Conservation (phyloP, 768 basidiomycete genomes). For the Xerocomus spinulosus region DNA sequence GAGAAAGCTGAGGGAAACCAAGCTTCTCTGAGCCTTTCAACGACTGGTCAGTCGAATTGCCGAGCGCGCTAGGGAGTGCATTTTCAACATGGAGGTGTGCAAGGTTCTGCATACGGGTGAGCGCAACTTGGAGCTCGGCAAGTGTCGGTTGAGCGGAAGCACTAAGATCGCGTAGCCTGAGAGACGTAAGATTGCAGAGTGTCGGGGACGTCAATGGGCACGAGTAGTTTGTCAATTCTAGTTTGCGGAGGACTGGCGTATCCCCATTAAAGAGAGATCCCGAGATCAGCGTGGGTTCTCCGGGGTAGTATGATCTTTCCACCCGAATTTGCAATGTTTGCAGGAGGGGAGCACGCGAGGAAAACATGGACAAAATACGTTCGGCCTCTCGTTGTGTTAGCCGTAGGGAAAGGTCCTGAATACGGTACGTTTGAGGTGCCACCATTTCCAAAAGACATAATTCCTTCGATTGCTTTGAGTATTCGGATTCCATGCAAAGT, state of each 20-base stretch:
- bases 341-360: neutral
- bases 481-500: neutral
- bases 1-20: conserved; percentile 1
- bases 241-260: conserved; percentile 31
- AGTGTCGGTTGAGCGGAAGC: conserved; percentile 20
- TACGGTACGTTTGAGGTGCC: neutral
- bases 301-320: conserved; percentile 11
- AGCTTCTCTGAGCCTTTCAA: neutral
- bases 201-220: conserved; percentile 15
- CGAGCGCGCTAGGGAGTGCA: conserved; percentile 26
- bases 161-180: conserved; percentile 29
- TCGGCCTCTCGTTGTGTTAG: conserved; percentile 14
- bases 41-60: neutral
- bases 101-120: conserved; percentile 33
- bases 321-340: neutral
- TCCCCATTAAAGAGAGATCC: conserved; percentile 29
- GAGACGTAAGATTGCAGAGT: conserved; percentile 27
- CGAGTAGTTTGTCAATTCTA: conserved; percentile 34
- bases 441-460: neutral
- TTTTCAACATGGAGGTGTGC: conserved; percentile 31
- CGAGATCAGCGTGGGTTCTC: conserved; percentile 22
- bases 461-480: neutral
- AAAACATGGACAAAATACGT: conserved; percentile 20
- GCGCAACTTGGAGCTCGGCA: conserved; percentile 28
- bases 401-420: conserved; percentile 12